Evolutionary conservation across 2,329 filamentous ascomycete species (phyloP), one percentile per base, ranked within the genome.

Genomic region (Shiraia sp.): DNA sequence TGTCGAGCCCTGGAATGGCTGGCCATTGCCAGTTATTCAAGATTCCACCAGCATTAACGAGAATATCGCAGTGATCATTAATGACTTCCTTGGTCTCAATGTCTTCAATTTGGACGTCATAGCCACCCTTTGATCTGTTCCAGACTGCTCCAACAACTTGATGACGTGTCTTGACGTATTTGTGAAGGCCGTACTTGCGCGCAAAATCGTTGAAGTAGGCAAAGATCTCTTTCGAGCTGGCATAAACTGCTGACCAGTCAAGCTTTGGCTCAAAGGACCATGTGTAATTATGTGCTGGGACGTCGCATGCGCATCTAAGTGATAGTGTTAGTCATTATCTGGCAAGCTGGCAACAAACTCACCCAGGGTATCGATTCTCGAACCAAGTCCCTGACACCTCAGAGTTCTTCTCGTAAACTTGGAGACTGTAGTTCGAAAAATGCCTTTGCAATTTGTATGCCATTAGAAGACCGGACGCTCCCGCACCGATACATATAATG

Each of bases 21-120:
- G 80, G 80, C 71, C 75, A 78, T 36, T 71, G 67, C 64, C 72
- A 78, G 46, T 75, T 75, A 51, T 79, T 79, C 25, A 80, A 61
- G 14, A 79, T 71, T 10, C 78, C 77, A 5, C 65, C 62, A 12
- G 70, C 75, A 46, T 78, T 78, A 28, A 79, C 55, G 6, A 80
- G 61, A 14, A 76, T 66, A 40, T 80, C 72, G 41, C 72, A 75
- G 44, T 68, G 68, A 47, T 79, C 75, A 2, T 65, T 45, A 6
- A 72, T 40, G 3, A 51, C 50, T 13, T 53, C 40, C n/a, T 57
- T 57, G 7, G 45, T 65, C 12, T 49, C 43, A 0, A 64, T 26
- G 40, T 72, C 53, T 38, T 63, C 53, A 35, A 72, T 52, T 15
- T 68, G 53, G 14, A 72, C 61, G 37, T 70, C 53, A 40, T 69